Evolutionary conservation across 2,329 filamentous ascomycete species (phyloP).

Genomic region (Colletotrichum camelliae): DNA sequence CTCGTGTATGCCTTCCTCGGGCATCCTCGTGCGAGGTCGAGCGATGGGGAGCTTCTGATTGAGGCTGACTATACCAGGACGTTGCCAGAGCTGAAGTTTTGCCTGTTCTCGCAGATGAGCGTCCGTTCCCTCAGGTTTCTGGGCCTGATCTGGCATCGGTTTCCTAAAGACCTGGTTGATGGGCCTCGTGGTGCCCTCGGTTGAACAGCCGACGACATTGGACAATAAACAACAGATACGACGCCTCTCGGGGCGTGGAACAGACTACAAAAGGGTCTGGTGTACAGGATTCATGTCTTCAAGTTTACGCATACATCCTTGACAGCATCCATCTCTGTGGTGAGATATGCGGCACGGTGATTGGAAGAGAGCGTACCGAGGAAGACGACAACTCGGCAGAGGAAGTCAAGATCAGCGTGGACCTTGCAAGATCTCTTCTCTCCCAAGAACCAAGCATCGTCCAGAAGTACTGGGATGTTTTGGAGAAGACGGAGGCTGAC

Average conservation of each 20-base stretch:
- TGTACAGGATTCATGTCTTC: background rate
- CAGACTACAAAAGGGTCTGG: accelerated
- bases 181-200: background rate
- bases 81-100: background rate
- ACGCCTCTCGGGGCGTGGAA: background rate
- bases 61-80: background rate
- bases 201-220: background rate
- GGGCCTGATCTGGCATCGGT: background rate
- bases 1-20: background rate
- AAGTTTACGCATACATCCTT: background rate
- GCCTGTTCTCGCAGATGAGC: background rate
- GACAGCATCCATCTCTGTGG: background rate
- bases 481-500: background rate
- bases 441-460: background rate
- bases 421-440: background rate
- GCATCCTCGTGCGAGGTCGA: background rate
- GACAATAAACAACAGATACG: background rate
- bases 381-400: background rate
- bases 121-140: background rate
- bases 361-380: background rate
- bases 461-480: background rate
- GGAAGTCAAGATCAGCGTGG: background rate
- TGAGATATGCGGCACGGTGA: background rate
- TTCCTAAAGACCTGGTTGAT: background rate
- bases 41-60: background rate